Evolutionary conservation across 139 green algal genomes (phyloP), one percentile per base, ranked within the genome.

Genomic region (Astrephomene gubernaculifera): DNA sequence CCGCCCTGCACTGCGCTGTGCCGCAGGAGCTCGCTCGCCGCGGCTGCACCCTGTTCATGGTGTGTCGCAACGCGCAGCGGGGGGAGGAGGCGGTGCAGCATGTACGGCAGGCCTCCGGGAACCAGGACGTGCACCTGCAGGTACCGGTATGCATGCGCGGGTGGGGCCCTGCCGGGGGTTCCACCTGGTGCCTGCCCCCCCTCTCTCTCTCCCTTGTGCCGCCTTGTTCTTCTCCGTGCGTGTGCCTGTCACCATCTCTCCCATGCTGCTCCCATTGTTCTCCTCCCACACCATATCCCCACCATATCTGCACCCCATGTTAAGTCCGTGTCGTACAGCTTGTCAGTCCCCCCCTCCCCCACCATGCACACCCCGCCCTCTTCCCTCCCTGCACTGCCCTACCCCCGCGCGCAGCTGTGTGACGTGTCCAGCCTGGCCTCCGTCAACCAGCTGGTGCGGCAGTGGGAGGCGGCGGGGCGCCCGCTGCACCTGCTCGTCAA

Each of bases 401-500:
- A n/a, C 57, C 19, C 36, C 41, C 29, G 33, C 38, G 19, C 43
- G 45, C 69, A 91, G 71, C 53, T 95, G 24, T 94, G 90, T 71
- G 93, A 96, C 65, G 81, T 96, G 25, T 92, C 89, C 57, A 92
- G 73, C n/a, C 83, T 96, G 49, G 78, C 71, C 0, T 75, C 84
- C 63, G 87, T 96, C 27, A 41, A 74, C 27, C 65, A 25, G 0
- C 86, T 96, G 25, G 91, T 79, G 1, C 73, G 71, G 1, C 85
- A 92, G 29, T 93, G 87, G 65, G 63, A 90, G 61, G 87, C 85
- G 0, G 39, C 69, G 19, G 63, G 65, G 1, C 9, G 76, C 38
- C 85, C 81, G 0, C 83, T 94, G 38, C 80, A 97, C 73, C 5
- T 95, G 54, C 90, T 97, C 24, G 83, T 97, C 65, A 95, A 96